Percentiles rank a stretch among this genome's conserved stretches.
phyloP scores from a whole-genome alignment of 345 rosid genomes.

The Lumnitzera littorea region DNA sequence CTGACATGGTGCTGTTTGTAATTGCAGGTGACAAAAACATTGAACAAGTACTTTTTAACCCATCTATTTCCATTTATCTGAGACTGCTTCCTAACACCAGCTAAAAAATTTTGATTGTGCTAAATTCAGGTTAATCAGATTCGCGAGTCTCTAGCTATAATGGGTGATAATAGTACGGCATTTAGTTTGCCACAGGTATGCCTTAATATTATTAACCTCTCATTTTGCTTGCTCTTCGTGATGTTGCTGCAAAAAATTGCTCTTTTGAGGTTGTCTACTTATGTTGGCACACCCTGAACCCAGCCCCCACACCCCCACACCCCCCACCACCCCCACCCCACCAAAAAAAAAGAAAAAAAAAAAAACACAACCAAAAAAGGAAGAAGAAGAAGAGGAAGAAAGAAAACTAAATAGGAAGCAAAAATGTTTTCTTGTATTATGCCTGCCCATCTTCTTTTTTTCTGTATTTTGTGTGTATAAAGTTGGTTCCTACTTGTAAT shows the following conservation, averaged over 20 bases:
- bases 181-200: slow-evolving; percentile 97
- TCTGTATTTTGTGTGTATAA: too few relatives aligned
- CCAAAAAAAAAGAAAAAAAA: too few relatives aligned
- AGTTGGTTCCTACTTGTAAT: too few relatives aligned
- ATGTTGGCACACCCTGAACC: too few relatives aligned
- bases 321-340: too few relatives aligned
- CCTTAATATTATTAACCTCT: slow-evolving; percentile 9
- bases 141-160: slow-evolving; percentile 82
- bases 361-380: too few relatives aligned
- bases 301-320: too few relatives aligned
- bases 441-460: too few relatives aligned
- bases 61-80: slow-evolving; percentile 7
- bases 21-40: slow-evolving; percentile 88
- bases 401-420: too few relatives aligned
- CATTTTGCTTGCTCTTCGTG: background rate
- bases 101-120: slow-evolving; percentile 10
- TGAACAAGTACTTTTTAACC: slow-evolving; percentile 50
- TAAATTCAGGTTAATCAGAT: slow-evolving; percentile 78
- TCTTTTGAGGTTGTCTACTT: too few relatives aligned
- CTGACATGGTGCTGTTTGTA: slow-evolving; percentile 22
- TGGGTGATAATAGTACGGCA: slow-evolving; percentile 98
- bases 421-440: too few relatives aligned
- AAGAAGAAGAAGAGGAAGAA: too few relatives aligned
- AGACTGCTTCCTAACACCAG: slow-evolving; percentile 9
- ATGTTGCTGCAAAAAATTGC: background rate